These are phyloP conservation scores for Bruguiera gymnorhiza DNA, from an alignment of 345 rosid species.

Conservation along the genomic window DNA sequence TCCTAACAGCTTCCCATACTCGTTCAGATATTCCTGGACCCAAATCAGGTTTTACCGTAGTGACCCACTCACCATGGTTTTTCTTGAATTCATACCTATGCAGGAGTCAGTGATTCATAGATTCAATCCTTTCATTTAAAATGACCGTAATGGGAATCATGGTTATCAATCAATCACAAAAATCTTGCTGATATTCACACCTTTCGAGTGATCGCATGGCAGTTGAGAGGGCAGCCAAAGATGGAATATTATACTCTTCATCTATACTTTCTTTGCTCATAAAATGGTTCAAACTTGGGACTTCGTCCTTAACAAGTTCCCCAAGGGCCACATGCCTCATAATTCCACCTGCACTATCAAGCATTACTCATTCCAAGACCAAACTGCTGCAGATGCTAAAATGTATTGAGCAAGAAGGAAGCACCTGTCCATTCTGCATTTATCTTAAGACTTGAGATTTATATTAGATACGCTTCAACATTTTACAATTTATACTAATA, in stretches of 20 bases:
- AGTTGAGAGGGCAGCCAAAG: constrained; percentile 75
- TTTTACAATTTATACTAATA: too few species aligned
- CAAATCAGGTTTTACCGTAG: constrained; percentile 56
- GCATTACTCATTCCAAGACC: neutral
- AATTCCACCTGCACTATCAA: constrained; percentile 39
- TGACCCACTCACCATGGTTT: constrained; percentile 74
- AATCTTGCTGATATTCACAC: constrained; percentile 21
- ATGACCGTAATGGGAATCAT: neutral
- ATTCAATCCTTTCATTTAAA: neutral
- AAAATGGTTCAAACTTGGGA: constrained; percentile 70
- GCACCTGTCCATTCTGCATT: neutral
- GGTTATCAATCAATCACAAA: neutral
- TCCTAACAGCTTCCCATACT: constrained; percentile 55
- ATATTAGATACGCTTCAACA: too few species aligned
- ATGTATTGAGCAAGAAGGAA: neutral
- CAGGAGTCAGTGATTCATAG: neutral
- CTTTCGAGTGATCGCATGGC: constrained; percentile 65
- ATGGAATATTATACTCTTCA: constrained; percentile 43
- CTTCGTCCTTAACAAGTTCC: constrained; percentile 50
- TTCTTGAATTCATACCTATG: constrained; percentile 78
- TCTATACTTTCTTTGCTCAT: constrained; percentile 34
- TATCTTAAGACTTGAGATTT: too few species aligned
- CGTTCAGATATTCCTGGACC: constrained; percentile 66
- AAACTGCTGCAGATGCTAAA: neutral
- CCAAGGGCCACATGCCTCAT: constrained; percentile 56